These are phyloP conservation scores for Fraxinus baroniana DNA, from an alignment of 305 asterid genomes.

Conservation along the genomic window DNA sequence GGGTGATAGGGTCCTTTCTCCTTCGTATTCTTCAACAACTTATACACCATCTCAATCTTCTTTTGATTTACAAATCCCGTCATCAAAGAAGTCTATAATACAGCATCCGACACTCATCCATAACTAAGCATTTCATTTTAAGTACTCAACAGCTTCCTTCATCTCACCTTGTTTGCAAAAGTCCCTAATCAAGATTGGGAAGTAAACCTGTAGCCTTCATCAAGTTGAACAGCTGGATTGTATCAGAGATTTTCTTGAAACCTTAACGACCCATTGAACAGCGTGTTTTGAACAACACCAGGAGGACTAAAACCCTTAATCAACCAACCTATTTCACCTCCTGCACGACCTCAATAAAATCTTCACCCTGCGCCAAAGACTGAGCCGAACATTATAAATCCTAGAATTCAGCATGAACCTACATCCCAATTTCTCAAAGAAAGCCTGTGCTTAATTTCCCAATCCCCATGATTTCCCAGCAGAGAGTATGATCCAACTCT, in stretches of 20 bases:
- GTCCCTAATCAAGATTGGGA: conserved; percentile 59
- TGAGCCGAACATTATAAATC: conserved; percentile 64
- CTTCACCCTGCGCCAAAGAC: conserved; percentile 77
- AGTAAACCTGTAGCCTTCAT: conserved; percentile 69
- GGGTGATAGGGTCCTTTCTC: conserved; percentile 60
- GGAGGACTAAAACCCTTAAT: conserved; percentile 68
- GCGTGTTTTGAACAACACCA: conserved; percentile 64
- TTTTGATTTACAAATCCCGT: conserved; percentile 54
- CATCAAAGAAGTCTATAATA: too few relatives aligned
- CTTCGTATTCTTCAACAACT: conserved; percentile 62
- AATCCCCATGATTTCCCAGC: conserved; percentile 74
- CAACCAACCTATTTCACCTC: conserved; percentile 79
- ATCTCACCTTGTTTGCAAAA: conserved; percentile 63
- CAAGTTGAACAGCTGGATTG: conserved; percentile 59
- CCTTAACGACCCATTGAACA: conserved; percentile 73
- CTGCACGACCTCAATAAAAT: conserved; percentile 74
- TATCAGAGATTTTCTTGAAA: conserved; percentile 47
- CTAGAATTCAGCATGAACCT: conserved; percentile 54
- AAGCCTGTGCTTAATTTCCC: conserved; percentile 61
- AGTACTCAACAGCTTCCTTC: conserved; percentile 54
- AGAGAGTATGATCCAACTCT: conserved; percentile 55
- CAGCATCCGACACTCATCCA: conserved; percentile 64
- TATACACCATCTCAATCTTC: conserved; percentile 58
- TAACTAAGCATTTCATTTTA: conserved; percentile 56
- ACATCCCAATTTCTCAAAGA: conserved; percentile 66